These are phyloP conservation scores for Penicillium sp. DNA, from an alignment of 2,329 filamentous ascomycete genomes.

Conservation along the genomic window DNA sequence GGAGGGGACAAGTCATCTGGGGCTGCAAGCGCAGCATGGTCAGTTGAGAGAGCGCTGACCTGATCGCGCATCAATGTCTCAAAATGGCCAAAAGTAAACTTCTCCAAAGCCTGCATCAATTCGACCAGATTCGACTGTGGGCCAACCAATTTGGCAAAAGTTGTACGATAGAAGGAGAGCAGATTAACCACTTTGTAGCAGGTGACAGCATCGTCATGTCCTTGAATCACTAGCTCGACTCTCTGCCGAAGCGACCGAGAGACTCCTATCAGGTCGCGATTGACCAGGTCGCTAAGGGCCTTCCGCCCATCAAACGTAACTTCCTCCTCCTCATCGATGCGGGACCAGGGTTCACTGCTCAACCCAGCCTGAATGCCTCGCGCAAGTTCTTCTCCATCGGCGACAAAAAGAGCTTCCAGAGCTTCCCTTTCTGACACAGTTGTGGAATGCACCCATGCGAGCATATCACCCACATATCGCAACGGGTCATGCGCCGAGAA, in stretches of 20 bases:
- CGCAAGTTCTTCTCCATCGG: constrained; percentile 84
- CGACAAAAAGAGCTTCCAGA: constrained; percentile 85
- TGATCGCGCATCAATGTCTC: constrained; percentile 78
- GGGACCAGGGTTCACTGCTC: constrained; percentile 81
- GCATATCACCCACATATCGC: constrained; percentile 93
- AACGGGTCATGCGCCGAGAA: constrained; percentile 88
- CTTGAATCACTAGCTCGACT: constrained; percentile 87
- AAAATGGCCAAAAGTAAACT: constrained; percentile 80
- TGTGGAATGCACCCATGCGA: constrained; percentile 94
- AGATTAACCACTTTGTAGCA: constrained; percentile 90
- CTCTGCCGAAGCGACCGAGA: constrained; percentile 83
- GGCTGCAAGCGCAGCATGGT: constrained; percentile 68
- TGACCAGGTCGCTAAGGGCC: constrained; percentile 82
- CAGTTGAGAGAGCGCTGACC: constrained; percentile 63
- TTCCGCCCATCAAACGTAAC: constrained; percentile 74
- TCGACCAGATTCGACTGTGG: constrained; percentile 68
- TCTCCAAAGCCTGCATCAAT: constrained; percentile 67
- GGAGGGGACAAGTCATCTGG: constrained; percentile 76
- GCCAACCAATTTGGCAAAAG: constrained; percentile 79
- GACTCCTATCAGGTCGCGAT: constrained; percentile 79
- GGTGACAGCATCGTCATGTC: constrained; percentile 84
- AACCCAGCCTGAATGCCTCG: constrained; percentile 77
- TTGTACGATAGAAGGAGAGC: constrained; percentile 82
- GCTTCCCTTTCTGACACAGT: constrained; percentile 93
- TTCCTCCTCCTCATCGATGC: constrained; percentile 60